A percentile compares a stretch with the other conserved stretches of the same genome.
Conservation (phyloP, 441 rosid genomes). For the Cnidoscolus chayamansa region DNA sequence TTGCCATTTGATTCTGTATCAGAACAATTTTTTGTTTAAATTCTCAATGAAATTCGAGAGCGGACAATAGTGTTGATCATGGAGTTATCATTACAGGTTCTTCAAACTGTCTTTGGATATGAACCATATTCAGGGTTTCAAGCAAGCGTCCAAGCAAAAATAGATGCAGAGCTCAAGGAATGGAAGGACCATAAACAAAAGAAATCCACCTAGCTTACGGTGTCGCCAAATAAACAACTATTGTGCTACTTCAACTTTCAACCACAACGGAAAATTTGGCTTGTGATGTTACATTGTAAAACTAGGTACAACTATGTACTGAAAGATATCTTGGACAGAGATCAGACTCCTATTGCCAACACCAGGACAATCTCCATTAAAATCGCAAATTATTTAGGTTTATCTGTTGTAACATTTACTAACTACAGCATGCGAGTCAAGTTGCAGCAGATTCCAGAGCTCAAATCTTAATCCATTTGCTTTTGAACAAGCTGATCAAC, state of each 20-base stretch:
- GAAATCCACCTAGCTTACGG: constrained; percentile 41
- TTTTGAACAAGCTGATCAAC: neutral
- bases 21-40: neutral
- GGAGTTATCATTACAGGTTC: constrained; percentile 44
- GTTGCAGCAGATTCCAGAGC: too few relatives aligned
- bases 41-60: neutral
- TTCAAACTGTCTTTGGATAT: constrained; percentile 50
- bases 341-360: neutral
- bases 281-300: neutral
- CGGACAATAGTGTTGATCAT: constrained; percentile 5
- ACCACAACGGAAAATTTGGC: neutral
- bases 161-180: constrained; percentile 55
- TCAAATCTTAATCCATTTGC: neutral
- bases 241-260: neutral
- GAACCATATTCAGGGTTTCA: constrained; percentile 87
- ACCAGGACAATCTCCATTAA: neutral
- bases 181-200: constrained; percentile 49
- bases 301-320: neutral
- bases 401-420: neutral
- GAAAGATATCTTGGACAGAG: neutral
- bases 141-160: constrained; percentile 53
- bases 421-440: neutral
- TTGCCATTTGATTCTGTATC: neutral
- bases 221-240: neutral
- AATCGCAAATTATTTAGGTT: neutral